A percentile compares a stretch with the other conserved stretches of the same genome.
phyloP scores from a whole-genome alignment of 768 basidiomycete species.

The Xerocomus spinulosus region DNA sequence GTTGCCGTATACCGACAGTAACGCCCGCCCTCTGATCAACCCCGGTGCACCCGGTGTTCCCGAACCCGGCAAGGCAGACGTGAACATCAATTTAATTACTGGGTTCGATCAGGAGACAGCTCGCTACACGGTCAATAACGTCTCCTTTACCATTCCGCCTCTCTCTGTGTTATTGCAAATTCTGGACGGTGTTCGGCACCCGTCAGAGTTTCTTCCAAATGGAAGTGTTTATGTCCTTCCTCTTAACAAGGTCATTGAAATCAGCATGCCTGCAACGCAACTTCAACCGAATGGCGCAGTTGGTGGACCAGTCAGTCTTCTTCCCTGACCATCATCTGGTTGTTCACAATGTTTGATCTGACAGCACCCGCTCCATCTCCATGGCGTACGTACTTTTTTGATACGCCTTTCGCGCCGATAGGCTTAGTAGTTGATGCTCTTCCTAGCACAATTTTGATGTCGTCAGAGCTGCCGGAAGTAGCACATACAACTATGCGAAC shows the following conservation, averaged over 20 bases:
- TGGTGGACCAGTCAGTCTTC: constrained; percentile 29
- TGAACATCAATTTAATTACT: constrained; percentile 19
- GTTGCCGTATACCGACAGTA: no score
- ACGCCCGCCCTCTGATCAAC: no score
- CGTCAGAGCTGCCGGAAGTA: constrained; percentile 36
- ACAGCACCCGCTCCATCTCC: no score
- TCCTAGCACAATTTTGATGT: constrained; percentile 39
- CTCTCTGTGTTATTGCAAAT: no score
- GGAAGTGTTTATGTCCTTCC: constrained; percentile 20
- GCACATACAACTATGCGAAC: constrained; percentile 41
- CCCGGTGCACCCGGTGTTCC: constrained; percentile 24
- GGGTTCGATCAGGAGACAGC: not conserved
- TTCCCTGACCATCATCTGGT: not conserved
- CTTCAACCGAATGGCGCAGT: constrained; percentile 9
- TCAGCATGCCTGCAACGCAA: constrained; percentile 16
- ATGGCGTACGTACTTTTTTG: constrained; percentile 32
- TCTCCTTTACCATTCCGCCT: constrained; percentile 4
- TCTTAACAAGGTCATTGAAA: constrained; percentile 10
- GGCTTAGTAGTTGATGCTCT: not conserved
- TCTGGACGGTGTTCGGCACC: no score
- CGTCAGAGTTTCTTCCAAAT: no score
- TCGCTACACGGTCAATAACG: constrained; percentile 7
- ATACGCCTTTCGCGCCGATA: no score
- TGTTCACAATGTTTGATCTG: no score
- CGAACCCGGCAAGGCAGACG: constrained; percentile 20